phyloP scores from a whole-genome alignment of 31 red algal genomes.

The Endocladia muricata region DNA sequence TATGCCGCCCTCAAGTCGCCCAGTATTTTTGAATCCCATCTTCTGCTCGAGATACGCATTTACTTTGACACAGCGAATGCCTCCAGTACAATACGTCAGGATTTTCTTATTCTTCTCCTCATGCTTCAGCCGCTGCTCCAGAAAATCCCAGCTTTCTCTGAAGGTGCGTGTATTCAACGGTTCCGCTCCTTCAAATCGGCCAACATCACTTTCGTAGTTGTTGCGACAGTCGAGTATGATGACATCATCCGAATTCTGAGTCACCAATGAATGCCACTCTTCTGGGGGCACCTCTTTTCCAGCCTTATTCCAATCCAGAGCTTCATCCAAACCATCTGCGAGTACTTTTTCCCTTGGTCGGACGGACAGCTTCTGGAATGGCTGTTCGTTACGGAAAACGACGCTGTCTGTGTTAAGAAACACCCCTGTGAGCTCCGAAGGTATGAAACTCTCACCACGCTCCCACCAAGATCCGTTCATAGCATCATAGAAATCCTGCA shows the following conservation, averaged over 20 bases:
- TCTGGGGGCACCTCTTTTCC: conserved; percentile 62
- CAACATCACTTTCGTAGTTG: conserved; percentile 82
- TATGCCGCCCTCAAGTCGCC: conserved; percentile 73
- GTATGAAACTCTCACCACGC: conserved; percentile 44
- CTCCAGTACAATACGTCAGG: conserved; percentile 93
- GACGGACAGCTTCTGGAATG: conserved; percentile 77
- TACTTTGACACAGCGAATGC: conserved; percentile 93
- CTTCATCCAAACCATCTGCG: conserved; percentile 68
- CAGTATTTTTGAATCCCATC: conserved; percentile 81
- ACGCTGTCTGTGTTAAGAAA: conserved; percentile 65
- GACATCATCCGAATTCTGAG: conserved; percentile 22
- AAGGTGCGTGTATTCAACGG: conserved; percentile 73
- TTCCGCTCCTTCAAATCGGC: conserved; percentile 71
- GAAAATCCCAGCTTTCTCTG: conserved; percentile 72
- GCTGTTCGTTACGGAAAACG: conserved; percentile 33
- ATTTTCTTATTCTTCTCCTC: conserved; percentile 52
- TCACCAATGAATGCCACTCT: conserved; percentile 71
- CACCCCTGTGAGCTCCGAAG: conserved; percentile 56
- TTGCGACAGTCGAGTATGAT: conserved; percentile 86
- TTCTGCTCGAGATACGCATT: conserved; percentile 79
- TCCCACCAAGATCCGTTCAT: conserved; percentile 61
- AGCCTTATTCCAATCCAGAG: conserved; percentile 55
- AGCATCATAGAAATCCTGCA: conserved; percentile 49
- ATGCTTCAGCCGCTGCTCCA: conserved; percentile 44
- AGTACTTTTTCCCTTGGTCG: conserved; percentile 63